Evolutionary conservation across 495 filamentous ascomycete genomes (phyloP).

Genomic region (Podospora fimiseda): DNA sequence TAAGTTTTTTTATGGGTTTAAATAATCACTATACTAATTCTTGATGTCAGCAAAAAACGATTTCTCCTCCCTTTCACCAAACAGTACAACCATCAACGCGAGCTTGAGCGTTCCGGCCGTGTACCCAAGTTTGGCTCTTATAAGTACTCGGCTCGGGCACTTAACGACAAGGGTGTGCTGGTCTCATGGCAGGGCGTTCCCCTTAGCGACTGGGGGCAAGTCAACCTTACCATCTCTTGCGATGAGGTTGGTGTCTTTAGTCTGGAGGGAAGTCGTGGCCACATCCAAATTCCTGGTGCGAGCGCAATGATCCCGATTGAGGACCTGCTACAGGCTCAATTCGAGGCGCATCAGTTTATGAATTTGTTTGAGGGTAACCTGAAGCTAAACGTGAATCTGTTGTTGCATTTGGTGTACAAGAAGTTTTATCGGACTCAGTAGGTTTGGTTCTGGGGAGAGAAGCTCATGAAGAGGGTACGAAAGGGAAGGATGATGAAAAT

Average conservation of each 20-base stretch:
- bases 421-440: slow-evolving; percentile 90
- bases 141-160: slow-evolving; percentile 86
- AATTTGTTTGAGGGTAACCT: slow-evolving; percentile 84
- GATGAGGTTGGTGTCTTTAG: slow-evolving; percentile 94
- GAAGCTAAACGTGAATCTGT: slow-evolving; percentile 88
- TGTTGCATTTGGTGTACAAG: slow-evolving; percentile 92
- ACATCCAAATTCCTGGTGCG: slow-evolving; percentile 93
- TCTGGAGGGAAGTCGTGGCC: slow-evolving; percentile 84
- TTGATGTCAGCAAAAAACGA: slow-evolving; percentile 60
- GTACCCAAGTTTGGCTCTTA: slow-evolving; percentile 95
- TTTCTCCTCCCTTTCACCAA: slow-evolving; percentile 97
- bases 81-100: slow-evolving; percentile 96
- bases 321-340: slow-evolving; percentile 92
- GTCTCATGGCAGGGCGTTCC: slow-evolving; percentile 79
- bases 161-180: slow-evolving; percentile 89
- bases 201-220: slow-evolving; percentile 81
- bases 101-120: slow-evolving; percentile 82
- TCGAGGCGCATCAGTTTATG: slow-evolving; percentile 92
- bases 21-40: too few relatives aligned
- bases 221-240: slow-evolving; percentile 88
- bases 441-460: slow-evolving; percentile 9
- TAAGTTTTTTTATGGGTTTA: slow-evolving; percentile 26
- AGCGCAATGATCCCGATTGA: slow-evolving; percentile 86
- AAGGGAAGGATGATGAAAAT: neutral
- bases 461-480: neutral